Base-by-base conservation (phyloP, 2,329 filamentous ascomycete species). In the Fusarium hostae region DNA sequence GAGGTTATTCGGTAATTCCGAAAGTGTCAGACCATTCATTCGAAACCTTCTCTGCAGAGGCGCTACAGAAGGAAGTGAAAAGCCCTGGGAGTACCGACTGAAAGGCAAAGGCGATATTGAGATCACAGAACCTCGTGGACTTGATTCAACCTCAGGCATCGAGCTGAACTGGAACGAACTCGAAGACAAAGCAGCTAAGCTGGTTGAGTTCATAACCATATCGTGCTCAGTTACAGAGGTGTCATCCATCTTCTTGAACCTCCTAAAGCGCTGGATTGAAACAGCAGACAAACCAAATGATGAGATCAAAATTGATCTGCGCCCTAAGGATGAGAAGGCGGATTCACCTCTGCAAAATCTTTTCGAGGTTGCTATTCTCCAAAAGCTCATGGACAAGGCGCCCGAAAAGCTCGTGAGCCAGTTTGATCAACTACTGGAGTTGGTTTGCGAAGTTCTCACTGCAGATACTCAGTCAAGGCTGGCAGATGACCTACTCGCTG, bases 371-470 rank as follows among this genome's bases (percentile, higher is more conserved):
- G 89, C 89, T 52, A 80, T 93, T 1, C 83, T 93, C 11, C 90
- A 92, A 74, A 86, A 86, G 37, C 85, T 94, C 80, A 88, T 93
- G 79, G 86, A 88, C 28, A 85, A 83, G 48, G 86, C 91, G 48
- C 86, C 90, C 2, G 87, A 91, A 26, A 89, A 88, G 68, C 84
- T 94, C 16, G 86, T 91, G 34, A 86, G 85, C 35, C 87, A 89
- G 62, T 90, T 91, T 4, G 86, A 86, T 45, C 89, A 92, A 72
- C 84, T 93, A 10, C 81, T 94, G 4, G 86, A 89, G 48, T 84
- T 94, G 4, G 86, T 91, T 52, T 84, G 84, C 55, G 86, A 91
- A 60, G 84, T 94, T 1, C 78, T 94, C 3, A 79, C 81, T 9
- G 83, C 84, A 20, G 83, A 85, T 35, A 79, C 83, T 10, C 80